Evolutionary conservation across 2,329 filamentous ascomycete species (phyloP), one percentile per base, ranked within the genome.

Genomic region (Cryphonectria naterciae): DNA sequence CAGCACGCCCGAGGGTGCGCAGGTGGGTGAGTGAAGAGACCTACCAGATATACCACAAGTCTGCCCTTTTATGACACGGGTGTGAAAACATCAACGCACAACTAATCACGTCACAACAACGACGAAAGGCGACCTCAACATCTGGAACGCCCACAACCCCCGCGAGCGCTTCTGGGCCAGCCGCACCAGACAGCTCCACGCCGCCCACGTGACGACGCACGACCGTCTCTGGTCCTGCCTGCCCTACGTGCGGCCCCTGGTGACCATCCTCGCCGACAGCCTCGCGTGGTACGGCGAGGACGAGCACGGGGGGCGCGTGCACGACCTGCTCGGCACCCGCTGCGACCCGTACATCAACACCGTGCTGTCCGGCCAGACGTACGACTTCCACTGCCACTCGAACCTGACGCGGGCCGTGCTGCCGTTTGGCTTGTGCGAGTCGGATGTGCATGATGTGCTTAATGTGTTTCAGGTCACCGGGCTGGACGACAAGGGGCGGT

Each of bases 381-480:
- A 94, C 78, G 91, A 96, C 79, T 95, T 88, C 79, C 93, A 96
- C 78, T 97, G 93, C 79, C 93, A 95, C 77, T 93, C 91, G 1
- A 97, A 97, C 78, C 86, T 97, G 15, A 89, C 88, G 1, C 88
- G 93, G 4, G 92, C 93, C 0, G 88, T 96, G 2, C 73, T 90
- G 1, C 90, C 91, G 0, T 90, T 85, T 72, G 92, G 92, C 0
- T 79, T 96, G 58, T 86, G 84, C 6, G 93, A 96, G 80, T 83
- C 84, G 41, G 93, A 96, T 77, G 89, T 96, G 1, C 93, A 97
- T 76, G 93, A 97, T 78, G 93, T 97, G 0, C 85, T 97, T 68
- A 97, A 97, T 77, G 84, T 97, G 3, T 96, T 97, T 78, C 93
- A 97, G 79, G 92, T 95, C 8, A 96, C 93, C 0, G 93, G 93